Evolutionary conservation across 164 flowering plant species (phyloP), one percentile per base, ranked within the genome.

Genomic region (Umbellularia californica): DNA sequence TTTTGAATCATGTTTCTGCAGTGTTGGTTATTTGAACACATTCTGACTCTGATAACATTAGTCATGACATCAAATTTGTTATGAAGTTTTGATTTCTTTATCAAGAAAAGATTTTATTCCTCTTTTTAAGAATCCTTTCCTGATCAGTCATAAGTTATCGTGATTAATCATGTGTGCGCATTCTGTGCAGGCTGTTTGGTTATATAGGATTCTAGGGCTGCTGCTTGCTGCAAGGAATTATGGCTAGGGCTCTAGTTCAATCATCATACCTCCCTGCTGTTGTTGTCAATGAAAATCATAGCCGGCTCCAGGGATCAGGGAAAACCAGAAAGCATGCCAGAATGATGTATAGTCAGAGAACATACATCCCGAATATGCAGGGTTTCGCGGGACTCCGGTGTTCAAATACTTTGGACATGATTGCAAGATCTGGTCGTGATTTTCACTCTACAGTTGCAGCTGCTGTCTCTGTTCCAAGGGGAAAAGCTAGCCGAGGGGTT

Each of bases 161-260:
- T 65, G 25, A 65, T 23, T 25, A 65, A 24, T 65, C 12, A 25
- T 24, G 27, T 65, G 15, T 65, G 5, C 24, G 14, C 68, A 25
- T 9, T 23, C 25, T 65, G 35, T 62, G 60, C 68, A 65, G 75
- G 68, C 25, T 73, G 33, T 22, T 70, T 33, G 33, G 9, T 14
- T 28, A 33, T 14, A 27, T 28, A 9, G 50, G n/a, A 6, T n/a
- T 3, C 68, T 13, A 30, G 51, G 10, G 14, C 7, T 65, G n/a
- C 51, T 27, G 5, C 15, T 28, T 25, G 68, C 24, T 65, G 68
- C 28, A 13, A 14, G 28, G 30, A 65, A 77, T 75, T 77, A 92
- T 94, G 98, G 92, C 91, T 51, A 76, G 86, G 78, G 84, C 87
- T 78, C 74, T 92, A 55, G 77, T 86, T 80, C 97, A 90, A 66